Evolutionary conservation across 1,139 yeast species (phyloP).

Genomic region (Geotrichum siamense): DNA sequence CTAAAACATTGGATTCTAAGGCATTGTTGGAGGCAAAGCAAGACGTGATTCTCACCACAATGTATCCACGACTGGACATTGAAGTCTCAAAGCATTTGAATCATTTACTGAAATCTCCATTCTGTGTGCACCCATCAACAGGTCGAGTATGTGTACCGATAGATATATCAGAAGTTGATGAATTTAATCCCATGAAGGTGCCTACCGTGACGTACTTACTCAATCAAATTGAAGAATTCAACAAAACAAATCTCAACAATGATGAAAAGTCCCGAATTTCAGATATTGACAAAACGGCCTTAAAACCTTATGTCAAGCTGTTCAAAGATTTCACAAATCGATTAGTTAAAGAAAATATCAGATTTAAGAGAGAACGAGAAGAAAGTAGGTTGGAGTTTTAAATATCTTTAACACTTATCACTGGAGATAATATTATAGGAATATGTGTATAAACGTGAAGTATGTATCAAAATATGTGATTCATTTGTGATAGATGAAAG

Average conservation of each 20-base stretch:
- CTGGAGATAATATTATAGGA: too few species aligned
- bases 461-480: too few species aligned
- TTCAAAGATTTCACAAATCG: slow-evolving; percentile 58
- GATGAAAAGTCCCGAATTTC: slow-evolving; percentile 25
- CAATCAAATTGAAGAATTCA: slow-evolving; percentile 44
- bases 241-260: slow-evolving; percentile 38
- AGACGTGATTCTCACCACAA: slow-evolving; percentile 68
- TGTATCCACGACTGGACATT: slow-evolving; percentile 88
- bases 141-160: slow-evolving; percentile 97
- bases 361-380: slow-evolving; percentile 6
- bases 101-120: slow-evolving; percentile 95
- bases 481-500: too few species aligned
- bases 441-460: too few species aligned
- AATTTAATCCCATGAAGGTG: slow-evolving; percentile 71
- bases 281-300: slow-evolving; percentile 59
- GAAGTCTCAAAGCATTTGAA: slow-evolving; percentile 86
- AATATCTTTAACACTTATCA: too few species aligned
- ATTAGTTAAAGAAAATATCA: slow-evolving; percentile 49
- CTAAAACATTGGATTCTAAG: slow-evolving; percentile 34
- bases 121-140: slow-evolving; percentile 94
- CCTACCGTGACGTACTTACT: slow-evolving; percentile 67
- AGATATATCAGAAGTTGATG: slow-evolving; percentile 46
- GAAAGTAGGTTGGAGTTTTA: not conserved
- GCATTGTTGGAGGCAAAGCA: slow-evolving; percentile 66
- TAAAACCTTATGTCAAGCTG: slow-evolving; percentile 67